Evolutionary conservation across 768 basidiomycete genomes (phyloP), one percentile per base, ranked within the genome.

Genomic region (Rhizopogon vesiculosus): DNA sequence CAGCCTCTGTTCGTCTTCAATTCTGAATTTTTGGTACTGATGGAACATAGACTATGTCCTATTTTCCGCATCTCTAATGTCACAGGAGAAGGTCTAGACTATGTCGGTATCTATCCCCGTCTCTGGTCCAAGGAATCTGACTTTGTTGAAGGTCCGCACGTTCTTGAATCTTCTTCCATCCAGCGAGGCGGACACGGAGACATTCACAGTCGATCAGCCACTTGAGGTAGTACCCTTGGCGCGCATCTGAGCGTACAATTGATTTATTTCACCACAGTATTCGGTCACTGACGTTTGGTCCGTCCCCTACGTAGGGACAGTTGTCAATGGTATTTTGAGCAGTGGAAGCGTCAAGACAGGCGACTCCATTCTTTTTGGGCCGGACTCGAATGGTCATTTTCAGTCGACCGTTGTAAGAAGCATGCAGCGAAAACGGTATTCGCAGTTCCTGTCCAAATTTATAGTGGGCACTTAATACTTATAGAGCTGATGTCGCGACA

Each of bases 51-150:
- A 66, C 67, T 96, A 65, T 94, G 92, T 64, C 94, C 94, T 0
- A 86, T 96, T 56, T 95, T 96, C 72, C 87, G 88, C 66, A 76
- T 95, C 19, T 97, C 94, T 3, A 98, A 98, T 67, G 92, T 97
- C 13, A 95, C 93, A 1, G 96, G 95, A n/a, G 83, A 91, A 61
- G 93, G 94, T 3, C 81, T 96, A 10, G 86, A 91, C 63, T 78
- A 81, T 61, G 87, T 93, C 61, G 45, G 80, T 61, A 3, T 55
- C 29, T 42, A 15, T 29, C 35, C 18, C 2, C 41, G 33, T 54
- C 46, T 13, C 55, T 45, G 22, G 29, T 25, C 25, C 15, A 5
- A 38, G 35, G 4, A 1, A 25, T 25, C 60, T 66, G 29, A 72
- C 33, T 43, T 18, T 9, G 18, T 19, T 42, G 35, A 59, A 91